Percentiles rank a stretch among this genome's conserved stretches.
These are phyloP conservation scores for Fraxinus excelsior DNA, from an alignment of 257 asterid genomes.

Conservation along the genomic window DNA sequence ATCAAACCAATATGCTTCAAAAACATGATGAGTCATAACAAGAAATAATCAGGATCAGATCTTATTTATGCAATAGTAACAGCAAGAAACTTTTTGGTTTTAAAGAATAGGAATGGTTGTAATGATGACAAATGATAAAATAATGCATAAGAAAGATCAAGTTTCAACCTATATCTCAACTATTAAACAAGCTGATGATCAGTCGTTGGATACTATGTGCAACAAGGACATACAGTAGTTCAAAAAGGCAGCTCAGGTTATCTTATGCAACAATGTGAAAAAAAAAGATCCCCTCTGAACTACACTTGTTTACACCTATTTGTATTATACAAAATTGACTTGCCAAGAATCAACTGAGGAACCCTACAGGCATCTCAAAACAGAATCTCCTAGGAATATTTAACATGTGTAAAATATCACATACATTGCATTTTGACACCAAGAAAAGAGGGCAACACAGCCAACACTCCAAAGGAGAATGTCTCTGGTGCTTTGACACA, in stretches of 20 bases:
- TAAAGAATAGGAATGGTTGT: neutral
- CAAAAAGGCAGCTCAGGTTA: neutral
- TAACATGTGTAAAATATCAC: too few relatives aligned
- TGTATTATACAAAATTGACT: neutral
- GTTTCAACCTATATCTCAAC: neutral
- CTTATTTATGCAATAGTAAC: neutral
- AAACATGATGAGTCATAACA: neutral
- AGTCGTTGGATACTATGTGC: neutral
- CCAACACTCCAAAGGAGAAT: neutral
- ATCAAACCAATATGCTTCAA: conserved; percentile 1
- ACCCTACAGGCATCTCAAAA: neutral
- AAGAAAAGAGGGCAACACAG: neutral
- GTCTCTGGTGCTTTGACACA: neutral
- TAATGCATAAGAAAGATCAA: neutral
- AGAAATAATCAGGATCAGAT: neutral
- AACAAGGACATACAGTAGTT: neutral
- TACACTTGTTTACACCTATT: too few relatives aligned
- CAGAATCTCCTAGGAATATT: too few relatives aligned
- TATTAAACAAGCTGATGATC: neutral
- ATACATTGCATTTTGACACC: neutral
- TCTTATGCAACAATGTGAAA: neutral
- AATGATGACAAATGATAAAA: neutral
- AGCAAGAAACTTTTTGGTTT: neutral
- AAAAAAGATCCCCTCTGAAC: neutral
- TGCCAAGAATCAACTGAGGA: neutral